Evolutionary conservation across 2,329 filamentous ascomycete genomes (phyloP).

Genomic region (Thielaviopsis euricoi): DNA sequence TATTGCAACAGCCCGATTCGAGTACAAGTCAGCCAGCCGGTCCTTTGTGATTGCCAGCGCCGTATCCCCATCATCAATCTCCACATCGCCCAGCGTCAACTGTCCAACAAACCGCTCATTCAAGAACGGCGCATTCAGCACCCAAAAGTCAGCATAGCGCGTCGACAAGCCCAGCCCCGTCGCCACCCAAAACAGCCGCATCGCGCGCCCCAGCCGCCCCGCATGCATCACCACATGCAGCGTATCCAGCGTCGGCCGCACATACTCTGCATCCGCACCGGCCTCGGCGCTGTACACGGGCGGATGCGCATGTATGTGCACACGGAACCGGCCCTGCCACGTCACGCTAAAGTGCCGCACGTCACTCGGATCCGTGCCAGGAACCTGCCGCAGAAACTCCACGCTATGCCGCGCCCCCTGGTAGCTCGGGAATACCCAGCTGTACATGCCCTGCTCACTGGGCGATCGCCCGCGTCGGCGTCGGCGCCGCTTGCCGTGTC

Average conservation of each 20-base stretch:
- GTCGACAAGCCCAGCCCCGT: not conserved
- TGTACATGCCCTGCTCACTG: not conserved
- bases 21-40: not conserved
- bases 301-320: not conserved
- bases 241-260: not conserved
- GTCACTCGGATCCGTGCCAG: not conserved
- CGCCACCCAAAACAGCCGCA: not conserved
- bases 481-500: not conserved
- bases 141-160: conserved; percentile 1
- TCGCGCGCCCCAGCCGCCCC: not conserved
- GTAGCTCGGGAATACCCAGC: not conserved
- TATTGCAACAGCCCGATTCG: not conserved
- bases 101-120: not conserved
- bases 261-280: not conserved
- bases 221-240: not conserved
- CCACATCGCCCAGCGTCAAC: not conserved
- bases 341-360: not conserved
- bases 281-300: not conserved
- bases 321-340: not conserved
- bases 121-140: not conserved
- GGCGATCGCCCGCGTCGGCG: not conserved
- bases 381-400: not conserved
- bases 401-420: not conserved
- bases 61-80: not conserved
- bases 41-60: conserved; percentile 3